Evolutionary conservation across 106 monocot species (phyloP).

Genomic region (Acorus gramineus): DNA sequence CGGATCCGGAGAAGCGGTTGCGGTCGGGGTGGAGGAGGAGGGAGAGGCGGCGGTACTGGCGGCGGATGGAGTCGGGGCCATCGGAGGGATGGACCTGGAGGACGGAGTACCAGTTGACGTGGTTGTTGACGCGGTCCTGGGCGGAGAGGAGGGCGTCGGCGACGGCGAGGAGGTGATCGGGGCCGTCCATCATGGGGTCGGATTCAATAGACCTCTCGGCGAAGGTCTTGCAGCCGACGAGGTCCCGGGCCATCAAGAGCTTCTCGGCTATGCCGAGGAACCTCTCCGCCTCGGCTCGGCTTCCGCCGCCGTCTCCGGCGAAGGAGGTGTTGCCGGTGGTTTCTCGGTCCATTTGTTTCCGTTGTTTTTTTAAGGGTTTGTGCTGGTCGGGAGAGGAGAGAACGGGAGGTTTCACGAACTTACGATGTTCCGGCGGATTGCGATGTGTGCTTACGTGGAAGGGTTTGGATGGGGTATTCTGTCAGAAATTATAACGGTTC

Average conservation of each 20-base stretch:
- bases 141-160: not conserved
- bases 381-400: too few species aligned
- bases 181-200: not conserved
- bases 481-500: too few species aligned
- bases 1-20: slow-evolving; percentile 1
- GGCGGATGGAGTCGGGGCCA: not conserved
- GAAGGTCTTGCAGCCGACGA: not conserved
- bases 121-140: too few species aligned
- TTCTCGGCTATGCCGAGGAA: not conserved
- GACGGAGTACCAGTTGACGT: slow-evolving; percentile 5
- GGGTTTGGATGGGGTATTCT: too few species aligned
- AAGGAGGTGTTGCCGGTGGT: too few species aligned
- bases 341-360: too few species aligned
- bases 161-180: not conserved
- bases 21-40: slow-evolving; percentile 2
- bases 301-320: too few species aligned
- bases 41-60: not conserved
- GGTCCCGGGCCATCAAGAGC: slow-evolving; percentile 3
- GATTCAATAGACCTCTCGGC: not conserved
- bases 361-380: too few species aligned
- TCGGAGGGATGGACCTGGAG: not conserved
- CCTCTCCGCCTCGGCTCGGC: slow-evolving; percentile 2
- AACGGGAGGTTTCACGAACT: too few species aligned
- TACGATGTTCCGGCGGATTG: too few species aligned
- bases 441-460: too few species aligned